phyloP scores from a whole-genome alignment of 2,329 filamentous ascomycete species.

The Penicillium sp. region DNA sequence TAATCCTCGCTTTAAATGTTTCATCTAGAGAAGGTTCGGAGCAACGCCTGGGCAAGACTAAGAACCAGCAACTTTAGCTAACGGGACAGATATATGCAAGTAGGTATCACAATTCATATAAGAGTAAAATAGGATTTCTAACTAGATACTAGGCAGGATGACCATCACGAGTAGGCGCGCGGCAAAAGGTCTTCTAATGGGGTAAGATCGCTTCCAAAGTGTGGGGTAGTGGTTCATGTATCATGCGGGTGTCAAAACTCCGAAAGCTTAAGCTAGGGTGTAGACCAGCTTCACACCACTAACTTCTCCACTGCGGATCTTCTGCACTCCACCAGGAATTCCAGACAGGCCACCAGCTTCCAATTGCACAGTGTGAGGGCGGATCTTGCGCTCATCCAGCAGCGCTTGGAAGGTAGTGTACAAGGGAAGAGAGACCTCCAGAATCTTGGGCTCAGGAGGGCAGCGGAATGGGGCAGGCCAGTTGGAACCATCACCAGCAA shows the following conservation, averaged over 20 bases:
- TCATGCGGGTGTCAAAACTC: background rate
- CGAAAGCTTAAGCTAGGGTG: background rate
- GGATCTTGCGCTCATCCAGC: background rate
- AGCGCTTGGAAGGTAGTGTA: background rate
- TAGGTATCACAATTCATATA: background rate
- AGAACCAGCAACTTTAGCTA: background rate
- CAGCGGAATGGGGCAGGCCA: background rate
- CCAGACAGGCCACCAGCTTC: background rate
- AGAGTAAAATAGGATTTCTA: background rate
- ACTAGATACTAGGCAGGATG: background rate
- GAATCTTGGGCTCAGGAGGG: background rate
- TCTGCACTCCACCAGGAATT: background rate
- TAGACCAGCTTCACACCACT: constrained; percentile 1
- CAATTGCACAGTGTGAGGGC: background rate
- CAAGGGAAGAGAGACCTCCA: background rate
- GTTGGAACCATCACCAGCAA: background rate
- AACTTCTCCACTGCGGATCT: background rate
- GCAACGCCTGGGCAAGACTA: background rate
- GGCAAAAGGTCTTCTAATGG: background rate
- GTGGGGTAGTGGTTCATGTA: background rate
- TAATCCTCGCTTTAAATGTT: too few relatives aligned
- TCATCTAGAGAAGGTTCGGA: background rate
- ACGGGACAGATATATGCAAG: background rate
- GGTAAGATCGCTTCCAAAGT: background rate
- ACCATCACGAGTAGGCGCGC: background rate